Evolutionary conservation across 2,329 filamentous ascomycete species (phyloP).

Genomic region (Graphilbum fragrans): DNA sequence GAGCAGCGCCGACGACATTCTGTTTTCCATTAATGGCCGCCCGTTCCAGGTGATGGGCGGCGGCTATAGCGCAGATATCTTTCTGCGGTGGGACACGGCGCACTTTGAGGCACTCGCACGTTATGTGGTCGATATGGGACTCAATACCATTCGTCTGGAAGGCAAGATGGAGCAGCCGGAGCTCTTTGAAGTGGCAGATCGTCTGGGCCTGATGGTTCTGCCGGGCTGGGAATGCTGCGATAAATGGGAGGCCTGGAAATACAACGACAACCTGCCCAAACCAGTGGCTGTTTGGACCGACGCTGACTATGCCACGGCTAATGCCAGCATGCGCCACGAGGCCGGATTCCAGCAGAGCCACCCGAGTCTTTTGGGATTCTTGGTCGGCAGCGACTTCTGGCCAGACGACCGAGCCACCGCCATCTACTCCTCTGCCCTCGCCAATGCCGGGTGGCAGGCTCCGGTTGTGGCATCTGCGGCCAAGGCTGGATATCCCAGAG

Average conservation of each 20-base stretch:
- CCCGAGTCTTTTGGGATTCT: conserved; percentile 43
- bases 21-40: conserved; percentile 42
- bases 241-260: conserved; percentile 54
- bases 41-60: conserved; percentile 49
- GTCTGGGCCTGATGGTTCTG: conserved; percentile 48
- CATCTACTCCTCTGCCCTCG: conserved; percentile 39
- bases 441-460: conserved; percentile 38
- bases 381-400: conserved; percentile 53
- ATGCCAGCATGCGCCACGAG: conserved; percentile 45
- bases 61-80: conserved; percentile 50
- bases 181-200: conserved; percentile 46
- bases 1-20: conserved; percentile 39
- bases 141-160: conserved; percentile 52
- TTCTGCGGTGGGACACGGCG: conserved; percentile 40
- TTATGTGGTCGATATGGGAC: conserved; percentile 46
- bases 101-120: conserved; percentile 36
- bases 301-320: conserved; percentile 41
- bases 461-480: conserved; percentile 47
- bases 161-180: conserved; percentile 53
- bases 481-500: conserved; percentile 37
- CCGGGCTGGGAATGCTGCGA: conserved; percentile 56
- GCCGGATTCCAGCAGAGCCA: conserved; percentile 47
- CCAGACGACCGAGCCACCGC: conserved; percentile 42
- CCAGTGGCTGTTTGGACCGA: conserved; percentile 31
- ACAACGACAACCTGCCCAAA: conserved; percentile 39